Evolutionary conservation across 225 moss, liverwort and hornwort species (phyloP), one percentile per base, ranked within the genome.

Genomic region (Marchantia paleacea): DNA sequence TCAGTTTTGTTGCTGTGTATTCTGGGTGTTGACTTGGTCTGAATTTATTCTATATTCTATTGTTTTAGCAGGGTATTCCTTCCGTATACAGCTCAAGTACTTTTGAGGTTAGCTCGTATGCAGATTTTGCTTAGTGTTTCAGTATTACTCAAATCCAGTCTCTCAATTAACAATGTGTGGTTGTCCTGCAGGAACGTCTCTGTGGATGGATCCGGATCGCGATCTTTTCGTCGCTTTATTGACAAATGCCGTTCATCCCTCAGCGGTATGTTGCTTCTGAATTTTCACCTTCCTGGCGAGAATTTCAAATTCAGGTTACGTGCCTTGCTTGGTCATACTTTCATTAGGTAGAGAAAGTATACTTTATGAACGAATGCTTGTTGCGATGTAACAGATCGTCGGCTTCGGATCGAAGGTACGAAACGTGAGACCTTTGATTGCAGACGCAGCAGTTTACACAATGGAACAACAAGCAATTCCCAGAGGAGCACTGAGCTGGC

Each of bases 181-280:
- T 67, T 5, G 3, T 58, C 47, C 10, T 80, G 10, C 82, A 92
- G 89, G 92, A 81, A 93, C 91, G 67, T 90, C 93, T 58, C 85
- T 93, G 52, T 91, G 91, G 91, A 91, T 93, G 78, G 93, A 91
- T 88, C 93, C 93, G 55, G 91, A 91, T 73, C 89, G 89, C 73
- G 90, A 93, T 82, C 80, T 93, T 78, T 93, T 93, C 82, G 91
- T 93, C 55, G 89, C 91, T 57, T 82, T 91, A 31, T 81, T 91
- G 77, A 90, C 93, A 65, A 93, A 91, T 77, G 93, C 93, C 57
- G 90, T 93, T 55, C 93, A 91, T 85, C 93, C 91, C 55, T 91
- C 90, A 80, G 90, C 90, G 72, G 88, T 90, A 90, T 65, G 76
- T 72, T 51, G 54, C 20, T 13, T 14, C 7, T n/a, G 73, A 67